A percentile compares a stretch with the other conserved stretches of the same genome.
These are phyloP conservation scores for Piromyces finnis DNA, from an alignment of 192 early-diverging fungal genomes.

Conservation along the genomic window DNA sequence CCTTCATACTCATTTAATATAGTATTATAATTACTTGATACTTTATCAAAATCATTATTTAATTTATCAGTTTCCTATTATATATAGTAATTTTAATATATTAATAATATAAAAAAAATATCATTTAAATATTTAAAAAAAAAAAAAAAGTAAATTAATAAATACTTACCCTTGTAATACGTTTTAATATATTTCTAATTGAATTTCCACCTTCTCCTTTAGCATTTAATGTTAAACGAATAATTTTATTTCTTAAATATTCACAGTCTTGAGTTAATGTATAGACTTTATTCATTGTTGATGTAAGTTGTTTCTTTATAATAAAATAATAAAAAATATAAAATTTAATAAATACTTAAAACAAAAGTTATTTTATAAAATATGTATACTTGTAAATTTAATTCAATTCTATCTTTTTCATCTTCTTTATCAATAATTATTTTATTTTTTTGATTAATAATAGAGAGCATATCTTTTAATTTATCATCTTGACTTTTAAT, in stretches of 20 bases:
- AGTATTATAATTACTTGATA: conserved; percentile 21
- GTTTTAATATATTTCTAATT: conserved; percentile 41
- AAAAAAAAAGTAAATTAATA: too few species aligned
- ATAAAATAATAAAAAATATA: not conserved
- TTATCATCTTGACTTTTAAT: conserved; percentile 28
- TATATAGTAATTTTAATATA: too few species aligned
- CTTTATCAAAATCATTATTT: conserved; percentile 23
- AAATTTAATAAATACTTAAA: not conserved
- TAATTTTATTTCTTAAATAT: conserved; percentile 40
- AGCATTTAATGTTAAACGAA: conserved; percentile 33
- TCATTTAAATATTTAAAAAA: too few species aligned
- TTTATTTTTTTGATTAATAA: conserved; percentile 31
- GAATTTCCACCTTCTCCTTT: conserved; percentile 40
- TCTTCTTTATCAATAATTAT: conserved; percentile 27
- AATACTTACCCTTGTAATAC: conserved; percentile 17
- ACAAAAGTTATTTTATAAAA: conserved; percentile 3
- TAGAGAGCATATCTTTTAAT: conserved; percentile 26
- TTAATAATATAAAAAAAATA: too few species aligned
- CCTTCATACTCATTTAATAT: conserved; percentile 16
- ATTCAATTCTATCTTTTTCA: conserved; percentile 9
- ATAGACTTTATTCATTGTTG: conserved; percentile 13
- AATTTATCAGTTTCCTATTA: conserved; percentile 26
- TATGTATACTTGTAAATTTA: conserved; percentile 20
- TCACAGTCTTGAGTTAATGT: conserved; percentile 32
- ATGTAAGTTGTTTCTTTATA: conserved; percentile 16